Base-by-base conservation (phyloP, 345 rosid genomes). In the Rhodamnia argentea region DNA sequence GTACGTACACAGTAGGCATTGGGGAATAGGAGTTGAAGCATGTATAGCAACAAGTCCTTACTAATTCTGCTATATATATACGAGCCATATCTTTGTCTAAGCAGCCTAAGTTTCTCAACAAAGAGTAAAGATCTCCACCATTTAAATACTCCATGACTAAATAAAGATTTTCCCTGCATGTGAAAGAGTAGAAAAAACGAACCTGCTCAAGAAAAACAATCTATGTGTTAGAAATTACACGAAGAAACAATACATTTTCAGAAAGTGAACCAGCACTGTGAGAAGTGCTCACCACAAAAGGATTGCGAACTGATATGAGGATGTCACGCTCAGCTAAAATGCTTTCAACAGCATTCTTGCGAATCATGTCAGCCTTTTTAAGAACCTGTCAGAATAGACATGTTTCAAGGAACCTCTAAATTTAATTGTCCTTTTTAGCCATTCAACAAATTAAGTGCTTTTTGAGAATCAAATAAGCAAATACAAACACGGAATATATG, bases 301-400 rank as follows among this genome's bases (percentile, higher is more conserved):
- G 98, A 88, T 96, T 96, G 87, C 99, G 94, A 85, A 96, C 87
- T 86, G 99, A 95, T 89, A 97, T 96, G 70, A 97, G 92, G 89
- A 96, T 97, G 93, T 96, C 91, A 56, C 99, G 98, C 91, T 97
- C 99, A 27, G 96, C 98, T 90, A 97, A 88, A 86, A 97, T 95
- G 92, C 98, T 97, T 92, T 97, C 96, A 88, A 97, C 99, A 20
- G 99, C 99, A 87, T 97, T 97, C 91, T 97, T 97, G 82, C 96
- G 95, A 83, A 97, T 97, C 99, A 94, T 97, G 86, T 96, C 99
- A 75, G 96, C 95, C 90, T 97, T 96, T 93, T 93, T 97, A 85
- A 97, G 86, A 89, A 96, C 99, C 99, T 97, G 93, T 27, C 82
- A 29, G 85, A 86, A 82, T 86, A 64, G 56, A 57, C 52, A 85